Conservation (phyloP, 176 grass and related monocot species). For the Oryza meridionalis region DNA sequence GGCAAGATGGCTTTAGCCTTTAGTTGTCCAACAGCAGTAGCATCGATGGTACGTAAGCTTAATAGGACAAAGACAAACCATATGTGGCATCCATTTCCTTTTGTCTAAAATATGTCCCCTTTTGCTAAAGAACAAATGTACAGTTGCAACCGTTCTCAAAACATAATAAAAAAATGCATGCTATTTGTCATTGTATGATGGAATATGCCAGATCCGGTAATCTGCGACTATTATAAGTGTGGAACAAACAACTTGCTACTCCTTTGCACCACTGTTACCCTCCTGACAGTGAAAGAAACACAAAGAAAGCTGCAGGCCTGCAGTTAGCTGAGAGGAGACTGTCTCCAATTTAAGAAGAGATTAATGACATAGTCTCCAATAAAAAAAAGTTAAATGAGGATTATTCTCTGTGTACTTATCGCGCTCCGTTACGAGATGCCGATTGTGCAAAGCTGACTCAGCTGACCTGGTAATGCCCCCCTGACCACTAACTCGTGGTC, state of each 20-base stretch:
- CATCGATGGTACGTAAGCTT: too few relatives aligned
- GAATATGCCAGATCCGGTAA: not conserved
- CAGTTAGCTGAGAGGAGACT: not conserved
- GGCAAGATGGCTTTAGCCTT: too few relatives aligned
- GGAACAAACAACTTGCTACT: conserved; percentile 22
- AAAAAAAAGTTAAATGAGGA: not conserved
- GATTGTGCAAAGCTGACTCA: conserved; percentile 38
- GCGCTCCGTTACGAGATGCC: not conserved
- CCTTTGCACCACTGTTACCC: not conserved
- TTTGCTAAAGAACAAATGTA: not conserved
- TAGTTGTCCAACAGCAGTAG: too few relatives aligned
- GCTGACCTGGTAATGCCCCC: conserved; percentile 13
- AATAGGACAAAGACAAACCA: not conserved
- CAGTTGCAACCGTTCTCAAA: not conserved
- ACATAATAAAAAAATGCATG: not conserved
- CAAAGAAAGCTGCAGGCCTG: not conserved
- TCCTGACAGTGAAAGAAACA: not conserved
- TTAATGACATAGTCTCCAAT: not conserved
- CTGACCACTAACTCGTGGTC: conserved; percentile 2
- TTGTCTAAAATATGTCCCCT: not conserved
- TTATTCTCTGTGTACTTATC: conserved; percentile 12
- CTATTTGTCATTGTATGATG: not conserved
- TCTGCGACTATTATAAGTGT: not conserved
- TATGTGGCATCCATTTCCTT: not conserved
- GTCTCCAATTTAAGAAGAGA: not conserved